Conservation (phyloP, 805 yeast genomes). For the Yamadazyma olivae region DNA sequence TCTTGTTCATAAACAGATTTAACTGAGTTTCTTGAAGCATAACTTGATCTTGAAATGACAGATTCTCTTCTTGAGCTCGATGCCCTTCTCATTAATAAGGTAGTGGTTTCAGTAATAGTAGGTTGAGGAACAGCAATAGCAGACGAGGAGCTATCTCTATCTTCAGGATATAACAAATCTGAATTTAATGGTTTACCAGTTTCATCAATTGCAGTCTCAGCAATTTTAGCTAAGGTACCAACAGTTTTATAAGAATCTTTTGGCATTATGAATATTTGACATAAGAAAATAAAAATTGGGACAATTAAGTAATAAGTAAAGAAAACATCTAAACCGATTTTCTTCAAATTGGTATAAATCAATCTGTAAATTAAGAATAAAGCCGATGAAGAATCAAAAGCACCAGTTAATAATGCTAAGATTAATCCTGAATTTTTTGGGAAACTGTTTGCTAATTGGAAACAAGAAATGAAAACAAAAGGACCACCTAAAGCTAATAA, state of each 20-base stretch:
- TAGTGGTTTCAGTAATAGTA: slow-evolving; percentile 38
- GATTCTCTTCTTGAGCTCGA: slow-evolving; percentile 25
- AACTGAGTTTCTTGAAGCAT: slow-evolving; percentile 30
- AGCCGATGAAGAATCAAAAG: slow-evolving; percentile 91
- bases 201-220: slow-evolving; percentile 73
- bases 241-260: slow-evolving; percentile 67
- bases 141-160: slow-evolving; percentile 20
- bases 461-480: slow-evolving; percentile 83
- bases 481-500: slow-evolving; percentile 89
- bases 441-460: slow-evolving; percentile 83
- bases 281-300: slow-evolving; percentile 71
- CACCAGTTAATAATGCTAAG: slow-evolving; percentile 84
- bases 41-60: slow-evolving; percentile 28
- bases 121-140: slow-evolving; percentile 21
- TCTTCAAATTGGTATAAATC: slow-evolving; percentile 45
- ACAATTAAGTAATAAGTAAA: slow-evolving; percentile 68
- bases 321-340: slow-evolving; percentile 51
- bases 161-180: slow-evolving; percentile 38
- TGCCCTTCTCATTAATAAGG: slow-evolving; percentile 34
- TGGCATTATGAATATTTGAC: slow-evolving; percentile 83
- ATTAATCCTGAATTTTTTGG: slow-evolving; percentile 80
- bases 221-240: slow-evolving; percentile 63
- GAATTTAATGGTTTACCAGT: slow-evolving; percentile 56
- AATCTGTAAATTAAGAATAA: slow-evolving; percentile 73
- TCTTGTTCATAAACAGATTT: slow-evolving; percentile 66